Evolutionary conservation across 768 basidiomycete species (phyloP).

Genomic region (Pleurotus ostreatus): DNA sequence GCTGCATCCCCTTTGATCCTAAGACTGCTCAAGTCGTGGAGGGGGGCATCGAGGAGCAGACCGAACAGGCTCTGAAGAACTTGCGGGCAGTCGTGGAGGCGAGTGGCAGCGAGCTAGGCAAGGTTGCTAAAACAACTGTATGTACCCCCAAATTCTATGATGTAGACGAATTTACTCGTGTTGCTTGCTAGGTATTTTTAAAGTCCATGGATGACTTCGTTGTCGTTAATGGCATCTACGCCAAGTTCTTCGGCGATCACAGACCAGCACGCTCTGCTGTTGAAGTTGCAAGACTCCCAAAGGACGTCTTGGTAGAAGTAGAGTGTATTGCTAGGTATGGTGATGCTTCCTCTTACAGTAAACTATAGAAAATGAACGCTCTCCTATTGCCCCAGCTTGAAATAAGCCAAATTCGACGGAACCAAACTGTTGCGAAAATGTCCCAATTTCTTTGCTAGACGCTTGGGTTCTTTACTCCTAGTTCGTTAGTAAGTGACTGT

Average conservation of each 20-base stretch:
- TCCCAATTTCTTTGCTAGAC: not conserved
- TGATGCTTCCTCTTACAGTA: not conserved
- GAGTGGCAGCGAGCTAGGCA: slow-evolving; percentile 69
- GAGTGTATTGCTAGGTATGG: slow-evolving; percentile 81
- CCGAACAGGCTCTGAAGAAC: slow-evolving; percentile 83
- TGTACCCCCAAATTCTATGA: slow-evolving; percentile 21
- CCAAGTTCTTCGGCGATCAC: slow-evolving; percentile 81
- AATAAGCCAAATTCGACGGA: not conserved
- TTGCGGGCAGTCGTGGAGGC: slow-evolving; percentile 80
- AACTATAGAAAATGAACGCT: not conserved
- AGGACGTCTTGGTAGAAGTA: slow-evolving; percentile 89
- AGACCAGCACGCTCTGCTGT: slow-evolving; percentile 93
- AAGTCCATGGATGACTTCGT: slow-evolving; percentile 91
- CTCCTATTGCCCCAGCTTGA: not conserved
- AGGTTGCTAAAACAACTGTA: slow-evolving; percentile 91
- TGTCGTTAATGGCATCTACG: slow-evolving; percentile 78
- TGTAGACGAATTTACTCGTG: not conserved
- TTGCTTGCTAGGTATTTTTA: slow-evolving; percentile 71
- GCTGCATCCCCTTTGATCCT: slow-evolving; percentile 83
- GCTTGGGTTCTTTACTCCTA: too few relatives aligned
- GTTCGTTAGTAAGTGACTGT: too few relatives aligned
- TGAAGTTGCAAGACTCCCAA: slow-evolving; percentile 85
- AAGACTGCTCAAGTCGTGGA: slow-evolving; percentile 62
- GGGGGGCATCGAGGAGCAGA: slow-evolving; percentile 77
- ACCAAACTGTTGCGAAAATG: not conserved